Evolutionary conservation across 106 monocot genomes (phyloP), one percentile per base, ranked within the genome.

Genomic region (Dioscorea zingiberensis): DNA sequence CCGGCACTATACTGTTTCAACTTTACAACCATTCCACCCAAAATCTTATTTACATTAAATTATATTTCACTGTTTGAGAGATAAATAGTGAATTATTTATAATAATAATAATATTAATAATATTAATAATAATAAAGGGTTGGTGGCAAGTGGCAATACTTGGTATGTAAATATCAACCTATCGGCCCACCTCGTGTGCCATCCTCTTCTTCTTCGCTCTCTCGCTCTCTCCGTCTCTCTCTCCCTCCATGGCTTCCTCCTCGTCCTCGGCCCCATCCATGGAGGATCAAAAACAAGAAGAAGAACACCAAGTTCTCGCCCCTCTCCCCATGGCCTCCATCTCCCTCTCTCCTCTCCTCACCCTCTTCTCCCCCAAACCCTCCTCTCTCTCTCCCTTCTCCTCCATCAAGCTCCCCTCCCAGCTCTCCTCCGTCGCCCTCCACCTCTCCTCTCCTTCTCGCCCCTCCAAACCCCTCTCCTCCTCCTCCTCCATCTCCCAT

Each of bases 361-460:
- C 47, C 28, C 30, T 64, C 64, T 58, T 61, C 59, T 22, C 58
- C 16, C 69, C 55, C 29, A 63, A 44, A 14, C 44, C 62, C 25
- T 76, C 60, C 24, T 60, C 64, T 11, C 19, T 62, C 68, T 49
- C 54, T 51, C 38, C 63, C 25, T 54, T 73, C 63, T 57, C 81
- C 71, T 74, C 70, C 62, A 63, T 74, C 27, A 80, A 72, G 53
- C 83, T 84, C 62, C 85, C 83, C 63, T 71, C 88, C 21, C 83
- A 77, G 47, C 74, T 81, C 78, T 60, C 78, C 30, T 55, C 81
- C 22, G 49, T 76, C 49, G 44, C 73, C 11, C 59, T 66, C 45
- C 62, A 44, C 46, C 47, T 54, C 53, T 67, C 79, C 59, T 60
- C 68, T 62, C 21, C 72, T 24, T 55, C 73, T 25, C 44, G 60